These are phyloP conservation scores for Talaromyces nanjingensis DNA, from an alignment of 495 filamentous ascomycete species.

Conservation along the genomic window DNA sequence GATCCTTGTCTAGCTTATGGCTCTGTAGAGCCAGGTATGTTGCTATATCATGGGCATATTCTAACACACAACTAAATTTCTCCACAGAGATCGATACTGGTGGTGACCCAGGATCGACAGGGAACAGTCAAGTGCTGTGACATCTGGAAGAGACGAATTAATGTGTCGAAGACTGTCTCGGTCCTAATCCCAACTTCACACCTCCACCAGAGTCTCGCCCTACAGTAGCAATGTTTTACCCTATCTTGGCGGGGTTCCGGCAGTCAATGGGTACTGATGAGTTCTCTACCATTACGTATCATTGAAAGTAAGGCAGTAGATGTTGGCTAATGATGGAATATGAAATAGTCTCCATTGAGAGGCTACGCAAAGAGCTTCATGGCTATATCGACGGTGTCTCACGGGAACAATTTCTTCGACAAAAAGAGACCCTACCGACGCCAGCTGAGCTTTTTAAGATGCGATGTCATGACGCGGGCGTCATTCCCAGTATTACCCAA, in stretches of 20 bases:
- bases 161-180: slow-evolving; percentile 5
- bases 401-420: neutral
- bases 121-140: neutral
- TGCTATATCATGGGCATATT: neutral
- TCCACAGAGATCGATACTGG: neutral
- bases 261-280: neutral
- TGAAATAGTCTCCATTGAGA: neutral
- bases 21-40: neutral
- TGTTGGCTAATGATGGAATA: neutral
- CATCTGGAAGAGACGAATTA: neutral
- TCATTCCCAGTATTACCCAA: neutral
- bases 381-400: neutral
- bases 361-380: slow-evolving; percentile 1
- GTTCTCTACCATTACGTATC: neutral
- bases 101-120: neutral
- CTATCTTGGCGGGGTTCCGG: neutral
- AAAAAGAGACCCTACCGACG: neutral
- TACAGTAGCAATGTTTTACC: neutral
- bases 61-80: neutral
- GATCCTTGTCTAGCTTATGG: neutral
- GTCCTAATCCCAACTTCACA: neutral
- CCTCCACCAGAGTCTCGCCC: neutral
- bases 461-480: slow-evolving; percentile 1
- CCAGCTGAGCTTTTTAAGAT: slow-evolving; percentile 1
- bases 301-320: neutral